Evolutionary conservation across 2,329 filamentous ascomycete species (phyloP).

Genomic region (Calonectria naviculata): DNA sequence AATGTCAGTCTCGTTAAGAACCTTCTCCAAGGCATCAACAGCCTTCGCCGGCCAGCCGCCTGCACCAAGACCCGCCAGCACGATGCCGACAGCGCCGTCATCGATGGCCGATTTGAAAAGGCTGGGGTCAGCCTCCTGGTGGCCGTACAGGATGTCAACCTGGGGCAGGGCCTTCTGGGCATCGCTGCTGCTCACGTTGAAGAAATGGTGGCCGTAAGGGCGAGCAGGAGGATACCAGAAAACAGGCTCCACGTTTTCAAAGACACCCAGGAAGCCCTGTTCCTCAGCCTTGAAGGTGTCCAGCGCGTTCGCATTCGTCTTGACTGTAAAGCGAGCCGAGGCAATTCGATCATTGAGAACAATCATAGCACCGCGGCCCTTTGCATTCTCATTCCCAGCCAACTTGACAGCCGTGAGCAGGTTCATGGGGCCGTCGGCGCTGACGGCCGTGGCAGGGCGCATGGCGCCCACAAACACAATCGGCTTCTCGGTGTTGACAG

Average conservation of each 20-base stretch:
- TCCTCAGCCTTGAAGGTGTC: constrained; percentile 71
- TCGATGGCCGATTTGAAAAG: constrained; percentile 58
- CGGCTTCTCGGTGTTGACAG: constrained; percentile 66
- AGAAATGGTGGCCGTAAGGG: constrained; percentile 57
- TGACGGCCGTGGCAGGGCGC: constrained; percentile 70
- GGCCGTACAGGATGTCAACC: constrained; percentile 65
- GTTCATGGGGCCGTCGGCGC: constrained; percentile 72
- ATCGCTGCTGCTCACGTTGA: constrained; percentile 46
- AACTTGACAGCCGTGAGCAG: constrained; percentile 68
- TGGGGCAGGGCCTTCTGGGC: constrained; percentile 55
- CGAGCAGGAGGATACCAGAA: constrained; percentile 67
- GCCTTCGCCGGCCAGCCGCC: constrained; percentile 58
- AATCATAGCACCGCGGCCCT: constrained; percentile 65
- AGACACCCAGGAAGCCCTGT: constrained; percentile 66
- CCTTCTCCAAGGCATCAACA: constrained; percentile 49
- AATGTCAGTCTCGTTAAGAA: constrained; percentile 54
- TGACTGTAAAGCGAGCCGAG: constrained; percentile 65
- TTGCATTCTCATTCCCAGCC: constrained; percentile 57
- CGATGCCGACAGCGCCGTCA: constrained; percentile 62
- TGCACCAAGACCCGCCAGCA: constrained; percentile 65
- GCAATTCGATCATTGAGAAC: constrained; percentile 71
- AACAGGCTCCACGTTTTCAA: constrained; percentile 66
- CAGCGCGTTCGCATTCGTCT: constrained; percentile 70
- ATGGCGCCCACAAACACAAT: constrained; percentile 71
- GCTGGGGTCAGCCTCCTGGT: constrained; percentile 60